These are phyloP conservation scores for Orbilia oligospora DNA, from an alignment of 2,329 filamentous ascomycete genomes.

Conservation along the genomic window DNA sequence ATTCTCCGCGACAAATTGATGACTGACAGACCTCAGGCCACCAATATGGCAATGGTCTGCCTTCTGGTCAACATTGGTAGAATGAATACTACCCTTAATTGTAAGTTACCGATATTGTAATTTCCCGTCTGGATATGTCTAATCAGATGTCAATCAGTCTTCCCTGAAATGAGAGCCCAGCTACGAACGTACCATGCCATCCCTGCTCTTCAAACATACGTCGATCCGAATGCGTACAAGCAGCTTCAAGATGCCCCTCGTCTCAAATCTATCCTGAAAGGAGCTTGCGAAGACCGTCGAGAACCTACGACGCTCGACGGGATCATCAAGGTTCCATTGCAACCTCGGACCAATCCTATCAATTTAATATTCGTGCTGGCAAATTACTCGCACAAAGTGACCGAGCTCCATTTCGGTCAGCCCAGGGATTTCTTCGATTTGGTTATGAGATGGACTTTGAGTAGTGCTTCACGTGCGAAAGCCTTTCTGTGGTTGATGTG, in stretches of 20 bases:
- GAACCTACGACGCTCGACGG: constrained; percentile 84
- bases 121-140: constrained; percentile 46
- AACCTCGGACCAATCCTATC: constrained; percentile 94
- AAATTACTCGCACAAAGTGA: constrained; percentile 89
- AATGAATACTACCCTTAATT: constrained; percentile 99
- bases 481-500: constrained; percentile 99
- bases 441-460: constrained; percentile 88
- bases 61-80: constrained; percentile 95
- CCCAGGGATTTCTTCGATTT: constrained; percentile 94
- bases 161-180: constrained; percentile 98
- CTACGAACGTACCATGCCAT: constrained; percentile 98
- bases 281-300: constrained; percentile 89
- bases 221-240: constrained; percentile 96
- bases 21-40: constrained; percentile 89
- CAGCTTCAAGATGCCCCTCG: constrained; percentile 96
- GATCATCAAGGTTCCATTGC: constrained; percentile 74
- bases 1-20: constrained; percentile 96
- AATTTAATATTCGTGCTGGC: constrained; percentile 97
- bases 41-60: constrained; percentile 99
- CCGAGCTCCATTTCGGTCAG: constrained; percentile 89
- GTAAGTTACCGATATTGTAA: constrained; percentile 71
- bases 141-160: constrained; percentile 74
- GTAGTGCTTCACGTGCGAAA: constrained; percentile 83
- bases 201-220: constrained; percentile 92
- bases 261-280: constrained; percentile 96